Base-by-base conservation (phyloP, 1,284 basidiomycete genomes). In the Apiotrichum siamense region DNA sequence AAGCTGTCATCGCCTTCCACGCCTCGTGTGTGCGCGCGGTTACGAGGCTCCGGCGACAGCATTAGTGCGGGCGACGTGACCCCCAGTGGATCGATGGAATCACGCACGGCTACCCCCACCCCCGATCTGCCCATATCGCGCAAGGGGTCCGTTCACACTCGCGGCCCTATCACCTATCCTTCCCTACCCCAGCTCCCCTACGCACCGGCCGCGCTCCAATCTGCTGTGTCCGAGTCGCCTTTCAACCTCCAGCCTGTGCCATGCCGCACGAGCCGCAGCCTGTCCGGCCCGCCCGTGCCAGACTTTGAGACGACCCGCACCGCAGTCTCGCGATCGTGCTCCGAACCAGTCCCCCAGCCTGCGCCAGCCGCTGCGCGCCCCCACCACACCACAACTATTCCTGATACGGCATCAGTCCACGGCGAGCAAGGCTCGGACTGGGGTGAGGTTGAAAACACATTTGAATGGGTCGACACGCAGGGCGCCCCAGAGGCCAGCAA, bases 381-480 rank as follows among this genome's bases (percentile, higher is more conserved):
- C 0, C 52, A 65, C 37, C 51, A 50, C n/a, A 54, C n/a, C n/a
- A n/a, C 49, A 1, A 50, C 50, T 24, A 44, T 58, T 10, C 43
- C 52, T 9, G 63, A 67, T 46, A 57, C 52, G 50, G 64, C 61
- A 20, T 65, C 62, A 42, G 49, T 73, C 6, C 63, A 71, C 45
- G 70, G 70, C 23, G 70, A 73, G 49, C 68, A 70, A 52, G 70
- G 70, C 5, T 60, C 59, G 17, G 70, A 73, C 45, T 73, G 70
- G 70, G 70, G 69, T 11, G 69, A 73, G 12, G 70, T 71, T 50
- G 69, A 73, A 48, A 59, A 55, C 23, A 59, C 59, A 7, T 69
- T 66, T 32, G 70, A 71, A 54, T 73, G 70, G 70, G 42, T 71
- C 23, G 70, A 73, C 52, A 61, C 55, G 26, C 49, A 62, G 15